Percentiles rank a stretch among this genome's conserved stretches.
These are phyloP conservation scores for Phytophthora pseudosyringae DNA, from an alignment of 352 stramenopile genomes.

Conservation along the genomic window DNA sequence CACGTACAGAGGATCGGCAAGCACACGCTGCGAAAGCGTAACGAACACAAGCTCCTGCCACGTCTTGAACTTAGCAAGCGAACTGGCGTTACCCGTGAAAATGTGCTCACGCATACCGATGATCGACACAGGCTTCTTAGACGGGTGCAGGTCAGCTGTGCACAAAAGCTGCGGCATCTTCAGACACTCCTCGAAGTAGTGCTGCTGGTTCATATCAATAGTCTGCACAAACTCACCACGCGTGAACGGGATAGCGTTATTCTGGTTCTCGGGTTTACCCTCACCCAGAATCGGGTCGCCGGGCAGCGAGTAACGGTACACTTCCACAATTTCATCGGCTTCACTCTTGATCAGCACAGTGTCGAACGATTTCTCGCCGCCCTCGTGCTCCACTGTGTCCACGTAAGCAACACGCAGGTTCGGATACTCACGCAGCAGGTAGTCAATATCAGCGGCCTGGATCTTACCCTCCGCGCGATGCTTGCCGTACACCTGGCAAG, in stretches of 20 bases:
- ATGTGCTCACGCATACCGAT: slow-evolving; percentile 90
- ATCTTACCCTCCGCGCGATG: slow-evolving; percentile 68
- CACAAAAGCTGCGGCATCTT: slow-evolving; percentile 87
- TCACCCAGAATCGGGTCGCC: slow-evolving; percentile 84
- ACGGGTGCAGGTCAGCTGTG: slow-evolving; percentile 72
- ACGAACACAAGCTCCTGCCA: slow-evolving; percentile 89
- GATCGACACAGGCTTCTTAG: slow-evolving; percentile 76
- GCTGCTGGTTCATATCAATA: slow-evolving; percentile 92
- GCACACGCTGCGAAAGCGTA: slow-evolving; percentile 82
- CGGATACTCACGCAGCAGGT: slow-evolving; percentile 77
- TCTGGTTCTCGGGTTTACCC: slow-evolving; percentile 89
- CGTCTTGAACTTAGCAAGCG: slow-evolving; percentile 85
- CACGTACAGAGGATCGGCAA: slow-evolving; percentile 74
- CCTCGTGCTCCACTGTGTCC: slow-evolving; percentile 56
- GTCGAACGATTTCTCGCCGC: slow-evolving; percentile 59
- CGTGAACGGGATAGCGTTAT: slow-evolving; percentile 82
- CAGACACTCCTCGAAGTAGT: slow-evolving; percentile 88
- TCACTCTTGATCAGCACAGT: slow-evolving; percentile 86
- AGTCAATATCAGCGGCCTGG: slow-evolving; percentile 85
- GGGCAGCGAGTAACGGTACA: slow-evolving; percentile 84
- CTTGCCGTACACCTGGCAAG: slow-evolving; percentile 86
- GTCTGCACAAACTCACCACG: slow-evolving; percentile 87
- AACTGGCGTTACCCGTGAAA: slow-evolving; percentile 87
- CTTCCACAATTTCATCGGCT: slow-evolving; percentile 71
- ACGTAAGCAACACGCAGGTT: slow-evolving; percentile 89